Percentiles rank a stretch among this genome's conserved stretches.
phyloP scores from a whole-genome alignment of 169 alveolate species.

The Eimeria acervulina region DNA sequence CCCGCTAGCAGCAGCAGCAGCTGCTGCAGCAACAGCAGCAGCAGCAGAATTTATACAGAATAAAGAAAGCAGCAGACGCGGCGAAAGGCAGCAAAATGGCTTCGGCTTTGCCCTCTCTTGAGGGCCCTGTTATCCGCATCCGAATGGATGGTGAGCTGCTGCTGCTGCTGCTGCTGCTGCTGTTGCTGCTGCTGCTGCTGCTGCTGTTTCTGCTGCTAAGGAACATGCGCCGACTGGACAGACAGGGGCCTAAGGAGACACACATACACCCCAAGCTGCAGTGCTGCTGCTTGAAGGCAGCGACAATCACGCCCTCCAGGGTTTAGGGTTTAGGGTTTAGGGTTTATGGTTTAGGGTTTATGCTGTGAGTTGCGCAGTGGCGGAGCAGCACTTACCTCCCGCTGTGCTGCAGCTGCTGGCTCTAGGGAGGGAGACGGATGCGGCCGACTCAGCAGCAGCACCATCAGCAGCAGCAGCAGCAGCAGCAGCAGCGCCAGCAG shows the following conservation, averaged over 20 bases:
- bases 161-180: conserved; percentile 45
- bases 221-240: no score
- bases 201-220: not conserved
- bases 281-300: no score
- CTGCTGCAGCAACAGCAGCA: conserved; percentile 60
- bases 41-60: no score
- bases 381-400: conserved; percentile 46
- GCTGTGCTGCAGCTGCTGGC: conserved; percentile 30
- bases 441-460: not conserved
- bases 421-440: not conserved
- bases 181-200: conserved; percentile 17
- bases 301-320: no score
- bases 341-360: conserved; percentile 31
- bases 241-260: not conserved
- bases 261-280: not conserved
- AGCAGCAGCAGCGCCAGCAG: conserved; percentile 15
- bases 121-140: conserved; percentile 11
- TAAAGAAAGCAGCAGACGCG: not conserved
- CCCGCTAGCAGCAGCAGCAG: conserved; percentile 45
- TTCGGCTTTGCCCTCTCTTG: not conserved
- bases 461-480: conserved; percentile 21
- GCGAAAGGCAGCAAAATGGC: conserved; percentile 2
- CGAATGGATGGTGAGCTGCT: conserved; percentile 56
- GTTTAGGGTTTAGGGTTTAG: conserved; percentile 27
- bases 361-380: not conserved